Base-by-base conservation (phyloP, 768 basidiomycete species). In the Tubosaeta sp. region DNA sequence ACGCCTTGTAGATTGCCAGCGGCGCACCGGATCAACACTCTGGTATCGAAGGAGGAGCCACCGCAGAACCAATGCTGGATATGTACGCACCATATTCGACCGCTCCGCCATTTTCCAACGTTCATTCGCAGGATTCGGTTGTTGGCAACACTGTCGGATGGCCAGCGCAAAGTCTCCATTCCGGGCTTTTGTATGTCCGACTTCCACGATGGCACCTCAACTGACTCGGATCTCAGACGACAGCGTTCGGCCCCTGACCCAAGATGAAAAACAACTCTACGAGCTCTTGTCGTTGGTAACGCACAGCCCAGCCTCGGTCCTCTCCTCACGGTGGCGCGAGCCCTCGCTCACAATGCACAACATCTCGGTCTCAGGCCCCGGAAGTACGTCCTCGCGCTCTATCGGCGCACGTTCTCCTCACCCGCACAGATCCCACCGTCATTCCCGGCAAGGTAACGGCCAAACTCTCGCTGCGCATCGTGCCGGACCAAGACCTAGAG, bases 341-440 rank as follows among this genome's bases (percentile, higher is more conserved):
- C 94, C 94, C 1, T 90, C 90, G 1, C 78, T 96, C 54, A 94
- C 91, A 1, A 80, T 97, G 1, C 92, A 95, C 66, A 87, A 82
- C 46, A 79, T 97, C 51, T 79, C 85, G 38, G 84, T 87, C 11
- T 90, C 91, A 1, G 94, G 90, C 0, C 85, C 89, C 0, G 81
- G 79, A 52, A 89, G 90, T 91, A 54, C 51, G 80, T 70, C 30
- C 27, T 3, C 14, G 3, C 10, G 11, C 19, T 19, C 11, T 13
- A 44, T 35, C 30, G 18, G 34, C 32, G 5, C 24, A 6, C 8
- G 3, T 42, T 16, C 11, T 2, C 7, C 9, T 50, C 9, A 55
- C 39, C 32, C 4, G 30, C 10, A 7, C 44, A 91, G 90, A 90
- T 64, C 74, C 87, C 4, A 95, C 95, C 1, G 83, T 97, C 52